Evolutionary conservation across 2,329 filamentous ascomycete species (phyloP).

Genomic region (Davidsoniella neocaledoniae): DNA sequence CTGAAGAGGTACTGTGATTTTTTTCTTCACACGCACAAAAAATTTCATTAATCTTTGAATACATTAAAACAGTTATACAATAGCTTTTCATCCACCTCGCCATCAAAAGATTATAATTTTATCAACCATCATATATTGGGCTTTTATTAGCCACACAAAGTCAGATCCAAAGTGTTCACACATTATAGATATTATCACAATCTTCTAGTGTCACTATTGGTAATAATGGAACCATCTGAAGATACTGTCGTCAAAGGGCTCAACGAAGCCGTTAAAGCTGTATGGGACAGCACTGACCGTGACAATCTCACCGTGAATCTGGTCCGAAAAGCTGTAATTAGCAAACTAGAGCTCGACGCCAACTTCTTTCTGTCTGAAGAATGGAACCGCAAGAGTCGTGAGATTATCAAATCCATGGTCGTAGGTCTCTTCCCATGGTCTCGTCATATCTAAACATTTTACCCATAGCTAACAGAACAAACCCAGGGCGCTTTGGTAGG

Average conservation of each 20-base stretch:
- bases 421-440: conserved; percentile 24
- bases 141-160: too few species aligned
- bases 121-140: background rate
- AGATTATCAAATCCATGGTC: conserved; percentile 35
- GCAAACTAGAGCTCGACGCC: conserved; percentile 29
- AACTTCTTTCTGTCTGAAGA: conserved; percentile 31
- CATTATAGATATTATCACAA: too few species aligned
- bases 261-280: conserved; percentile 26
- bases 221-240: conserved; percentile 25
- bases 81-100: too few species aligned
- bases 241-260: conserved; percentile 30
- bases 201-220: too few species aligned
- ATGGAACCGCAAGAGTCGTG: conserved; percentile 44
- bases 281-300: conserved; percentile 26
- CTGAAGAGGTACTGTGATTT: too few species aligned
- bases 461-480: background rate
- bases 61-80: too few species aligned
- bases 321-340: conserved; percentile 35
- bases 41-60: too few species aligned
- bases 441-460: background rate
- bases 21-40: too few species aligned
- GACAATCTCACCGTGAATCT: conserved; percentile 38
- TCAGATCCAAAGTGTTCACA: too few species aligned
- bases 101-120: background rate
- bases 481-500: conserved; percentile 3